Conservation (phyloP, 2,329 filamentous ascomycete genomes). For the Albifimbria verrucaria region DNA sequence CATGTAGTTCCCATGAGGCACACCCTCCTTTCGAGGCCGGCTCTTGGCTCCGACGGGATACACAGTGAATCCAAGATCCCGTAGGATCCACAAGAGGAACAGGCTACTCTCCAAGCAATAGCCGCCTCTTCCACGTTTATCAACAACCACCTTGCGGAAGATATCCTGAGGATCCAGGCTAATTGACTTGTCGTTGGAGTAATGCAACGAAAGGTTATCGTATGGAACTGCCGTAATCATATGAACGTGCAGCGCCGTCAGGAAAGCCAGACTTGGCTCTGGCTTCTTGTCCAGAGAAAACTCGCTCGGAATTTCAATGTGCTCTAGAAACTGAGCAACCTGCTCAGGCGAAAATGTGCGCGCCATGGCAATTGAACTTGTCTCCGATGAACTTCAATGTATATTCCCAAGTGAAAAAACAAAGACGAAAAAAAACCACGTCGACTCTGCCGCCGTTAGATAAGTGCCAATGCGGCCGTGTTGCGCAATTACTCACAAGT, state of each 20-base stretch:
- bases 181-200: conserved; percentile 36
- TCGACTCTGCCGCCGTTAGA: neutral
- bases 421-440: neutral
- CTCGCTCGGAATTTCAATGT: conserved; percentile 22
- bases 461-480: neutral
- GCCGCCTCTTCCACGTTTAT: conserved; percentile 44
- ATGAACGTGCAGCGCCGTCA: conserved; percentile 37
- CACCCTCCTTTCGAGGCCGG: conserved; percentile 33
- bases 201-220: conserved; percentile 55
- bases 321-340: conserved; percentile 23
- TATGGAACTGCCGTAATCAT: conserved; percentile 52
- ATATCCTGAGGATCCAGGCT: conserved; percentile 41
- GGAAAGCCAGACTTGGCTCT: conserved; percentile 25
- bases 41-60: conserved; percentile 55
- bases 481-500: neutral
- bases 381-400: too few species aligned
- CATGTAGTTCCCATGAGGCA: conserved; percentile 39
- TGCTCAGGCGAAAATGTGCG: conserved; percentile 23
- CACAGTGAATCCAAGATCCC: conserved; percentile 46
- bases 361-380: conserved; percentile 17
- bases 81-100: conserved; percentile 51
- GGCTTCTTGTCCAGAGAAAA: conserved; percentile 22
- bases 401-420: neutral
- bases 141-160: conserved; percentile 46
- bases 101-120: conserved; percentile 61